These are phyloP conservation scores for Dactylis glomerata DNA, from an alignment of 176 grass and related monocot species.

Conservation along the genomic window DNA sequence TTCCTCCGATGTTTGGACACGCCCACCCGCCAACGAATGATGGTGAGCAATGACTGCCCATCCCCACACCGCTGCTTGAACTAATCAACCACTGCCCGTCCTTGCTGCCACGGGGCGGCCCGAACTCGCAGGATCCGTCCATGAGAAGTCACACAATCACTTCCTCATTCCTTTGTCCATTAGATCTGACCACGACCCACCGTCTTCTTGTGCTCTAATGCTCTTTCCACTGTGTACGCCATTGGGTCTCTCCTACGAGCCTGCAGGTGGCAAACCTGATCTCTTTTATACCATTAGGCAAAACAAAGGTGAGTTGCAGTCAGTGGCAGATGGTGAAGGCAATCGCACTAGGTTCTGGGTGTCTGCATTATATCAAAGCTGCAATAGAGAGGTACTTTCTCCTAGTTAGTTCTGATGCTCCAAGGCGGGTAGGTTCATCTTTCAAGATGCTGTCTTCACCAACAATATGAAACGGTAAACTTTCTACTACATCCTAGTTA, in stretches of 20 bases:
- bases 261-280: neutral
- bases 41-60: too few relatives aligned
- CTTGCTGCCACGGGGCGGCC: too few relatives aligned
- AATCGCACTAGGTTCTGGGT: slow-evolving; percentile 15
- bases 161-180: too few relatives aligned
- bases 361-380: slow-evolving; percentile 13
- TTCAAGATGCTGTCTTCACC: neutral
- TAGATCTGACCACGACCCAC: too few relatives aligned
- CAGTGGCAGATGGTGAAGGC: slow-evolving; percentile 27
- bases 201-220: too few relatives aligned
- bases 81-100: too few relatives aligned
- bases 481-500: neutral
- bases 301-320: neutral
- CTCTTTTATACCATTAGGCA: slow-evolving; percentile 9
- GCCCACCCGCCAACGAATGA: too few relatives aligned
- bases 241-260: neutral
- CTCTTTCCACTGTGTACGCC: too few relatives aligned
- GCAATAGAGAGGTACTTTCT: slow-evolving; percentile 21
- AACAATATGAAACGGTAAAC: slow-evolving; percentile 20
- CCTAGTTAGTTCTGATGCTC: neutral
- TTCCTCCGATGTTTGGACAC: too few relatives aligned
- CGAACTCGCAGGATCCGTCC: too few relatives aligned
- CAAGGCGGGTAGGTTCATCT: neutral
- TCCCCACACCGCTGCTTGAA: too few relatives aligned
- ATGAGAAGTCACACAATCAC: too few relatives aligned